Base-by-base conservation (phyloP, 805 yeast species). In the Nadsonia fulvescens region DNA sequence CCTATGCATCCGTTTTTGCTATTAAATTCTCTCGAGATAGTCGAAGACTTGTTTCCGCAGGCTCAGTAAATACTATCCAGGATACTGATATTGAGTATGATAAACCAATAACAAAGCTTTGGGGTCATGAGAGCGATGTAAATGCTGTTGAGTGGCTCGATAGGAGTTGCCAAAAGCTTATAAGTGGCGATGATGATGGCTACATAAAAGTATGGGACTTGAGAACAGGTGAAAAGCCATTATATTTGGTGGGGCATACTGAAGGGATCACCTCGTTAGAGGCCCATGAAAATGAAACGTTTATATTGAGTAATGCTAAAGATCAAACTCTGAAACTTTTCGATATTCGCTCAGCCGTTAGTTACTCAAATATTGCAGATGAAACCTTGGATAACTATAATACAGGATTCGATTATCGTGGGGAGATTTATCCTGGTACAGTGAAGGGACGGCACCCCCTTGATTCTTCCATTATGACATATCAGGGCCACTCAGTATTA, bases 141-240 rank as follows among this genome's bases (percentile, higher is more conserved):
- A 44, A 44, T 24, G 40, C 45, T 3, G 49, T 40, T 15, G 23
- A 40, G 15, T 42, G 31, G 23, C 32, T 41, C 17, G 45, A 39
- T 21, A 43, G 36, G 13, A 27, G 33, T 5, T 36, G 36, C 13
- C 56, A 59, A 33, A 51, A 61, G 10, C 52, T 60, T 4, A 58
- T 58, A 36, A 50, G 60, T 36, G 68, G 67, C 1, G 56, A 63
- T 2, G 69, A 63, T 35, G 69, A 63, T 33, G 55, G 63, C 15
- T 53, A 61, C 4, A 51, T 63, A 21, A 42, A 59, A 27, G 56
- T 63, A 56, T 63, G 68, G 68, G 68, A 63, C 38, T 24, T 32
- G 8, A 36, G 48, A 19, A 30, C 31, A 11, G 27, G 26, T 8
- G n/a, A 24, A 27, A 9, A 26, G 32, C 26, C 31, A 30, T 6